Evolutionary conservation across 768 basidiomycete species (phyloP).

Genomic region (Lactifluus subvellereus): DNA sequence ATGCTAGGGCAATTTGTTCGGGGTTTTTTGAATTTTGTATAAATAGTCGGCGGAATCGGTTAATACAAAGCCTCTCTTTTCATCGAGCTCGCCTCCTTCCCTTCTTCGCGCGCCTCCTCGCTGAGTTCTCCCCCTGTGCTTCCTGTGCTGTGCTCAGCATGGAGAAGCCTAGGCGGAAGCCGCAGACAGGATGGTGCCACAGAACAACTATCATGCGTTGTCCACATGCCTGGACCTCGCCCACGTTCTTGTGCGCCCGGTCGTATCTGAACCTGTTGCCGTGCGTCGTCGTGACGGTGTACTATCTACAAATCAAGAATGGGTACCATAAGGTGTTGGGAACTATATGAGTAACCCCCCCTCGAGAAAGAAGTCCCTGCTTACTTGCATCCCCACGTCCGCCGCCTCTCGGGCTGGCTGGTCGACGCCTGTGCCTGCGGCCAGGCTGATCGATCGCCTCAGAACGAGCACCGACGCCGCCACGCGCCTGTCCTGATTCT

Average conservation of each 20-base stretch:
- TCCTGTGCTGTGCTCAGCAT: neutral
- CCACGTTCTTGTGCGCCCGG: neutral
- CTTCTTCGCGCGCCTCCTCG: neutral
- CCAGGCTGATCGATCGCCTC: neutral
- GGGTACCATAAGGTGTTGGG: neutral
- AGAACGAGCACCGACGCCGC: neutral
- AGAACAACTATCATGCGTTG: neutral
- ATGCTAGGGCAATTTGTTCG: neutral
- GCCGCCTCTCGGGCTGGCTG: neutral
- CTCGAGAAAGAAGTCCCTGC: neutral
- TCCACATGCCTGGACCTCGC: neutral
- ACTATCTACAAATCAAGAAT: neutral
- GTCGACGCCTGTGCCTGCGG: neutral
- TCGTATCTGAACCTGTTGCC: neutral
- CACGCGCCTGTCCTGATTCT: neutral
- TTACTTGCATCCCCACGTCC: neutral
- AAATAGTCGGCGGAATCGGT: neutral
- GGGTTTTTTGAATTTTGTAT: neutral
- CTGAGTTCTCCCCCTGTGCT: conserved; percentile 7
- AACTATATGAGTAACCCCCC: neutral
- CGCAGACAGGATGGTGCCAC: neutral
- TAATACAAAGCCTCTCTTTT: neutral
- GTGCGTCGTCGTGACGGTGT: neutral
- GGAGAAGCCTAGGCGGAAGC: neutral
- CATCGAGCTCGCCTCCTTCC: neutral